Conservation (phyloP, 2,329 filamentous ascomycete species). For the Fusarium lyarnte region DNA sequence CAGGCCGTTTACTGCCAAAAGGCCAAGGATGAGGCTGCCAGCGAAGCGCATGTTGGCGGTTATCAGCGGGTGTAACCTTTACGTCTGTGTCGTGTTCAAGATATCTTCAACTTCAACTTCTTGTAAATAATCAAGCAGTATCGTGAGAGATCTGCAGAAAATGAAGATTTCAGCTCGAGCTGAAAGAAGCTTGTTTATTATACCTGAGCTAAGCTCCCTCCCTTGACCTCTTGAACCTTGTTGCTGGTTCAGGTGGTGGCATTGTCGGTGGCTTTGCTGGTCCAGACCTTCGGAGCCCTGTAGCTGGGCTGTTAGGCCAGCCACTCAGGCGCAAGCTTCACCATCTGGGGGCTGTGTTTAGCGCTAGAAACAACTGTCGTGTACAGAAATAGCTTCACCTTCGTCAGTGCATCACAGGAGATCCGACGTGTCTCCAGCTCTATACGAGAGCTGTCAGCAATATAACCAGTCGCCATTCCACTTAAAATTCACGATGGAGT, state of each 20-base stretch:
- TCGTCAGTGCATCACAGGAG: neutral
- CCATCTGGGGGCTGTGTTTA: conserved; percentile 21
- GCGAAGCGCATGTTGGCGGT: conserved; percentile 23
- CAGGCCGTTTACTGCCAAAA: conserved; percentile 26
- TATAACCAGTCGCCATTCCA: neutral
- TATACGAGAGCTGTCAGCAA: neutral
- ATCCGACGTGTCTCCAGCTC: neutral
- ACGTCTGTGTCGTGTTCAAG: neutral
- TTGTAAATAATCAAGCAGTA: neutral
- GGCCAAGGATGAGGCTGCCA: conserved; percentile 22
- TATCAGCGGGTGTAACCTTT: neutral
- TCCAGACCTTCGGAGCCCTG: conserved; percentile 17
- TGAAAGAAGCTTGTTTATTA: conserved; percentile 18
- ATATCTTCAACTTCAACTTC: neutral
- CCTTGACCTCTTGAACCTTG: neutral
- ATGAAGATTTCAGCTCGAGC: neutral
- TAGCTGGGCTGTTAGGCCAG: conserved; percentile 2
- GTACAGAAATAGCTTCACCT: conserved; percentile 24
- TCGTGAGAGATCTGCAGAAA: neutral
- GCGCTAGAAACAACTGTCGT: neutral
- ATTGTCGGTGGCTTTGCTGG: conserved; percentile 26
- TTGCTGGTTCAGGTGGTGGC: conserved; percentile 9
- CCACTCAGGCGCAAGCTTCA: conserved; percentile 10
- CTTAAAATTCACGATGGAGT: neutral
- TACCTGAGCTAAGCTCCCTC: conserved; percentile 22